Base-by-base conservation (phyloP, 1,284 basidiomycete genomes). In the Tilletia caries region DNA sequence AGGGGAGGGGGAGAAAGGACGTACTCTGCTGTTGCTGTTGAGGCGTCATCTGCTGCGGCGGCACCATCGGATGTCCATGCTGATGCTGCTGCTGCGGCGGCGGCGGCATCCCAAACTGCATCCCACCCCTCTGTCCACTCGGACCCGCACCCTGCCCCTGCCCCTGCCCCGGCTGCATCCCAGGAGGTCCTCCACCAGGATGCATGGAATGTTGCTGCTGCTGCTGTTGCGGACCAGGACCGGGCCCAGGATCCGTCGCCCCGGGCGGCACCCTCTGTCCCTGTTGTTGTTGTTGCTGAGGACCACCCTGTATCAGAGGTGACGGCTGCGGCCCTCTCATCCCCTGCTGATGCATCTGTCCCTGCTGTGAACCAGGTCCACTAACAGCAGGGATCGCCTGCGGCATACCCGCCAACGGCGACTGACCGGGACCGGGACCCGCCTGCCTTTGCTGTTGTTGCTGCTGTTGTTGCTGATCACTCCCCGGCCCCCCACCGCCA, bases 241-340 rank as follows among this genome's bases (percentile, higher is more conserved):
- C 37, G 10, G 37, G 37, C 15, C 37, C 48, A 20, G 48, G 48
- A 20, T 18, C 48, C 18, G 23, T 25, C 48, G 48, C 48, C 10
- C 48, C 48, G 13, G 48, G 48, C 8, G 48, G 48, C 20, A 50
- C 10, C 48, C 48, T 50, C 48, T 50, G 54, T 4, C 29, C n/a
- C 54, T 60, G 54, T 32, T 60, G 54, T 60, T 60, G 54, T 27
- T 60, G 54, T 33, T 29, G 27, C 54, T 60, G 48, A 20, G 18
- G 48, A n/a, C 13, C 48, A 25, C 48, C 71, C 46, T 46, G 58
- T 54, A 66, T 68, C 8, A 68, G 33, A 3, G 71, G 68, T 71
- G 71, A 27, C 71, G 73, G 43, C 70, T 73, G 25, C 69, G 67
- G 34, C 58, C 67, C 27, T 18, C 48, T 25, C 48, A 50, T 50